Base-by-base conservation (phyloP, 2,329 filamentous ascomycete genomes). In the Cryphonectria carpinicola region DNA sequence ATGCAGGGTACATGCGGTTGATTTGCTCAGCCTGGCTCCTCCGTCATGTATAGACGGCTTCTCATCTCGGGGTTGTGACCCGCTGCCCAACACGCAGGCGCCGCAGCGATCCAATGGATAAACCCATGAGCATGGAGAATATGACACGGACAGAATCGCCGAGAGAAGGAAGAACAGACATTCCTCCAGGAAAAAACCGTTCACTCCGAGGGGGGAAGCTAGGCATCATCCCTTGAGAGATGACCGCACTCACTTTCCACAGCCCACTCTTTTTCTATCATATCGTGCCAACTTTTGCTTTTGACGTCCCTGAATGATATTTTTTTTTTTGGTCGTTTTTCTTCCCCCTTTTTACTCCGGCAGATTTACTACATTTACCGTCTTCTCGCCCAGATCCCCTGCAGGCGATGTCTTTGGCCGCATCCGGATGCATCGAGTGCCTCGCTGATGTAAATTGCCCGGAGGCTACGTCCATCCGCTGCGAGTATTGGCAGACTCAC, bases 381-480 rank as follows among this genome's bases (percentile, higher is more conserved):
- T 65, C 35, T 65, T 54, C 65, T 70, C 46, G 46, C 22, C 54
- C 61, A 60, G 41, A 60, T 60, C 65, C 67, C 41, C 19, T 32
- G 19, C 39, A 7, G 71, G 58, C 41, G 65, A 67, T 35, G n/a
- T 54, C 68, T 52, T 54, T 43, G 39, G 54, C 37, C 7, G 25
- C 46, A 25, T 68, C 25, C 62, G 60, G 37, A 66, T 49, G 61
- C 65, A 65, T 41, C 37, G 52, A 22, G 37, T 63, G 43, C 61
- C 71, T 66, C 52, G 49, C 65, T 39, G 39, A 28, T 60, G 56
- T 58, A 35, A 22, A 11, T 62, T 54, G 54, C 65, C 52, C 22
- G 22, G 25, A 41, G 37, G 52, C 32, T 54, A 43, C 19, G 41
- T 25, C 28, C 62, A 63, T 56, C 25, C 25, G n/a, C 10, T 39